phyloP scores from a whole-genome alignment of 2,329 filamentous ascomycete genomes.

The Aspergillus sp. region DNA sequence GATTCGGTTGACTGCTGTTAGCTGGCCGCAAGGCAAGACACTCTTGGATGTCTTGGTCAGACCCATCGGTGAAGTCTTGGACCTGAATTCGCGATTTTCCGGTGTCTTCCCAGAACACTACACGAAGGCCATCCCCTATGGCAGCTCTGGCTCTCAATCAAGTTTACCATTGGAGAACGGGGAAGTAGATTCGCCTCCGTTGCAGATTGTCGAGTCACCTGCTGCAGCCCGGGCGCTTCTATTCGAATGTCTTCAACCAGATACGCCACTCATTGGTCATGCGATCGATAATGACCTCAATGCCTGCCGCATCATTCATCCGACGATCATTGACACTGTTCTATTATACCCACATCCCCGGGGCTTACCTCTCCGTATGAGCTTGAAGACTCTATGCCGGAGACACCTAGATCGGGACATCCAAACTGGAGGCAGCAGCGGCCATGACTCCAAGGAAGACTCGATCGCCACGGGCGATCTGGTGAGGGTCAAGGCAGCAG shows the following conservation, averaged over 20 bases:
- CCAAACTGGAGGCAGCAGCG: slow-evolving; percentile 66
- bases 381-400: slow-evolving; percentile 74
- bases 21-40: slow-evolving; percentile 76
- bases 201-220: slow-evolving; percentile 77
- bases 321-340: slow-evolving; percentile 80
- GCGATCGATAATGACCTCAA: slow-evolving; percentile 96
- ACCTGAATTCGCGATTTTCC: slow-evolving; percentile 90
- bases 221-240: slow-evolving; percentile 73
- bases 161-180: slow-evolving; percentile 27
- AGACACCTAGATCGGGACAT: slow-evolving; percentile 73
- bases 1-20: slow-evolving; percentile 82
- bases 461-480: slow-evolving; percentile 86
- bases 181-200: slow-evolving; percentile 38
- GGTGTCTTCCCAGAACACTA: slow-evolving; percentile 81
- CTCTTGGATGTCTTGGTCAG: slow-evolving; percentile 83
- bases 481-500: slow-evolving; percentile 69
- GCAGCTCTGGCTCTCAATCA: slow-evolving; percentile 27
- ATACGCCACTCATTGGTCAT: slow-evolving; percentile 86
- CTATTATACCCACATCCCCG: slow-evolving; percentile 77
- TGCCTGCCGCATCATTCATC: slow-evolving; percentile 78
- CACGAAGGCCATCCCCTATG: slow-evolving; percentile 64
- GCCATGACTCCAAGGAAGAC: slow-evolving; percentile 93
- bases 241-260: slow-evolving; percentile 71
- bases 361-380: slow-evolving; percentile 75
- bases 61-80: slow-evolving; percentile 79